Base-by-base conservation (phyloP, 1,284 basidiomycete species). In the Ustilago curta region DNA sequence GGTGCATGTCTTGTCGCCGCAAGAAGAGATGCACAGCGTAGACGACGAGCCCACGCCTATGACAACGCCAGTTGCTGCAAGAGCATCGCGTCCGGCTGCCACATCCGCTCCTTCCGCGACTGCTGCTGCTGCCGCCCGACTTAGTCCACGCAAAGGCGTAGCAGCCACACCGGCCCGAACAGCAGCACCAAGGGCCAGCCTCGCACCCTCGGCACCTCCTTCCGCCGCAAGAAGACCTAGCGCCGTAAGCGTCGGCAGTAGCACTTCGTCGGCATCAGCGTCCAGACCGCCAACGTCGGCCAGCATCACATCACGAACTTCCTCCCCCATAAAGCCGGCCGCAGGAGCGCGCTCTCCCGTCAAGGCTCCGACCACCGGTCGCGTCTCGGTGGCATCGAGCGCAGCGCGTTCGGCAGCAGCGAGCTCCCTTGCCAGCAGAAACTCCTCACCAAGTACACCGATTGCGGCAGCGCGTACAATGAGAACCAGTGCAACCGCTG, bases 1-100 rank as follows among this genome's bases (percentile, higher is more conserved):
- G 85, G 92, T 98, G 66, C 93, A 90, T 81, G 82, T 90, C 2
- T 83, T 90, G 3, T 64, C 69, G 4, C 65, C 73, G 8, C 65
- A 73, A 8, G 61, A 71, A 29, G 70, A 74, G 54, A 63, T 68
- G 49, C 70, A 81, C 43, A 62, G 42, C 53, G 31, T 76, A 54
- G 72, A 67, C 52, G 70, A 79, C 23, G 77, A 68, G 52, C 62
- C 31, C 50, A 32, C 49, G 23, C 37, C 55, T 29, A 32, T 9
- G 19, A 39, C 56, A 21, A 29, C 57, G 6, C 52, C 56, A 8
- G 56, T 56, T 18, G 49, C 58, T 21, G 48, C 64, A 4, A 25
- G 55, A 50, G 50, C 56, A 8, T 42, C 69, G 48, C 69, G 69
- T 37, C 51, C 69, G 12, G 32, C 50, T 19, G 19, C 51, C 16